A percentile compares a stretch with the other conserved stretches of the same genome.
Evolutionary conservation across 371 early-diverging fungal species (phyloP).

Genomic region (Haplosporangium sp.): DNA sequence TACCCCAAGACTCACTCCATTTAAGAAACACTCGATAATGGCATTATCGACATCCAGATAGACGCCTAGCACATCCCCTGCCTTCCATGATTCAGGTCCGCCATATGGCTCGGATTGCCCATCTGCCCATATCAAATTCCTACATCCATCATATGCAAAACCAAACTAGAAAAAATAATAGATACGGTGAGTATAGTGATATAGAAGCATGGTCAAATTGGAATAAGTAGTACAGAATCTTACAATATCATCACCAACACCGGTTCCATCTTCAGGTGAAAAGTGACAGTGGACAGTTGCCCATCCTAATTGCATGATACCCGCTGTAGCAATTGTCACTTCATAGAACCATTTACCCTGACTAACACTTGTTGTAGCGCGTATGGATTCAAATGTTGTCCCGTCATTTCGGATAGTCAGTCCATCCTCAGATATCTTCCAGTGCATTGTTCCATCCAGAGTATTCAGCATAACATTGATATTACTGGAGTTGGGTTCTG

Average conservation of each 20-base stretch:
- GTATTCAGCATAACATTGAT: constrained; percentile 57
- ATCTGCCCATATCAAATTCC: constrained; percentile 67
- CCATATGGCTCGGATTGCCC: constrained; percentile 48
- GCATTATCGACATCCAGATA: constrained; percentile 52
- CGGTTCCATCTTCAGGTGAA: constrained; percentile 74
- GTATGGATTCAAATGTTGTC: constrained; percentile 56
- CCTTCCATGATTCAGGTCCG: constrained; percentile 34
- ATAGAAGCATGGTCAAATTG: background rate
- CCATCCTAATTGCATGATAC: constrained; percentile 78
- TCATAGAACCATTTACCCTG: constrained; percentile 76
- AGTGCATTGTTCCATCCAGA: constrained; percentile 55
- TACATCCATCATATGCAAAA: constrained; percentile 70
- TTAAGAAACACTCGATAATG: constrained; percentile 41
- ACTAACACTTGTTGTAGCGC: constrained; percentile 51
- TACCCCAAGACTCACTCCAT: constrained; percentile 33
- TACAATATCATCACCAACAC: constrained; percentile 72
- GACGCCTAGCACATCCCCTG: constrained; percentile 47
- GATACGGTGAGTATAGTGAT: background rate
- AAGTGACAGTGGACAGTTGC: constrained; percentile 71
- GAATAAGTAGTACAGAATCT: constrained; percentile 13
- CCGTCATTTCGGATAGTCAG: constrained; percentile 56
- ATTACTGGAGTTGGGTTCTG: constrained; percentile 1
- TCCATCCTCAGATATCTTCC: constrained; percentile 58
- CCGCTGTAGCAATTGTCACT: constrained; percentile 63
- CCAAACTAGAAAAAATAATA: constrained; percentile 58